These are phyloP conservation scores for Saccharum spontaneum DNA, from an alignment of 176 grass and related monocot species.

Conservation along the genomic window DNA sequence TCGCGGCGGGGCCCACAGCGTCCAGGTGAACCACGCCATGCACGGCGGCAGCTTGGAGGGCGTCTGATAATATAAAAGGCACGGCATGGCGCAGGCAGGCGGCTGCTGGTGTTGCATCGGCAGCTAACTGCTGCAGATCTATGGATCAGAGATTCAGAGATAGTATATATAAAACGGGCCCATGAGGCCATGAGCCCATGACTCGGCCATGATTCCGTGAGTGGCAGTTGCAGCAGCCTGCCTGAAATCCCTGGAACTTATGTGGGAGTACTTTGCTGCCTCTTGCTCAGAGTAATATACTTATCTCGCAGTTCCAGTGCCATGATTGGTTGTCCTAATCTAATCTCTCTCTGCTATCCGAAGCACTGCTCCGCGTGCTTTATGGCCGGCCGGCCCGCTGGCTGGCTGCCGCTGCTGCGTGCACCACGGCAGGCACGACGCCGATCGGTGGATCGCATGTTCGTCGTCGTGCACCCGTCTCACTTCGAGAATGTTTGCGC, in stretches of 20 bases:
- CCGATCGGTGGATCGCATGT: conserved; percentile 30
- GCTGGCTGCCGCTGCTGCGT: not conserved
- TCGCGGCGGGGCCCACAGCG: not conserved
- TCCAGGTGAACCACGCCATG: conserved; percentile 3
- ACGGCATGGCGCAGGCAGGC: conserved; percentile 10
- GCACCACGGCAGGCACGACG: not conserved
- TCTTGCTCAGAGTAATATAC: not conserved
- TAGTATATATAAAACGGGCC: not conserved
- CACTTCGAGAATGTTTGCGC: conserved; percentile 32
- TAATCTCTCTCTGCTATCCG: not conserved
- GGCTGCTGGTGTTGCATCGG: not conserved
- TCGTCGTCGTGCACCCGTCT: conserved; percentile 24
- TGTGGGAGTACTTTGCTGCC: conserved; percentile 26
- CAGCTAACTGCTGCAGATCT: conserved; percentile 34
- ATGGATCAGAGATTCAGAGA: not conserved
- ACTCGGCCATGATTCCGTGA: conserved; percentile 31
- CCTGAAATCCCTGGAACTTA: not conserved
- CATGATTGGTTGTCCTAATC: conserved; percentile 19
- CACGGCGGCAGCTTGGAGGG: conserved; percentile 16
- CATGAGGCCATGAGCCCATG: conserved; percentile 32
- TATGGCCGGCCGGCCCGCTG: not conserved
- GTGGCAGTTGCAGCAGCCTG: not conserved
- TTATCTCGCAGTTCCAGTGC: not conserved
- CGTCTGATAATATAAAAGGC: not conserved
- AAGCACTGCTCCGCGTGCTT: not conserved